phyloP scores from a whole-genome alignment of 441 rosid genomes.

The Geranium incanum region DNA sequence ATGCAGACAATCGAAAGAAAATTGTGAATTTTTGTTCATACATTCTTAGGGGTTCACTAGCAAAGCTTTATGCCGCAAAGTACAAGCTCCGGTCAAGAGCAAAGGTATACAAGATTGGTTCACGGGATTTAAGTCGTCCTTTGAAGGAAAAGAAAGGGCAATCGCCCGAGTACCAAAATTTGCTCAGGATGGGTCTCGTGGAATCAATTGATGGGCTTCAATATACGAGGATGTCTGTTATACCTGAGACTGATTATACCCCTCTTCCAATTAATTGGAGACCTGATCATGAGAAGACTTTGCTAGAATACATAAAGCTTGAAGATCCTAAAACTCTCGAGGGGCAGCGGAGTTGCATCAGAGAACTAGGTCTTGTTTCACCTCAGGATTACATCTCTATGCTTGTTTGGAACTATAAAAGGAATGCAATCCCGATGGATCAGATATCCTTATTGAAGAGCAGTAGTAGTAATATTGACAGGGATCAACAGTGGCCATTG shows the following conservation, averaged over 20 bases:
- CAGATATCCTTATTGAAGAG: slow-evolving; percentile 46
- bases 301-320: slow-evolving; percentile 66
- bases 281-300: slow-evolving; percentile 76
- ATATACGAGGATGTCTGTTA: slow-evolving; percentile 87
- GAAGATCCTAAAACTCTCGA: slow-evolving; percentile 69
- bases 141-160: slow-evolving; percentile 85
- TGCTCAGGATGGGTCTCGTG: slow-evolving; percentile 79
- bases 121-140: slow-evolving; percentile 68
- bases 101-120: slow-evolving; percentile 70
- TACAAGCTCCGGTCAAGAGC: slow-evolving; percentile 89
- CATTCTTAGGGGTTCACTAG: slow-evolving; percentile 70
- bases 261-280: slow-evolving; percentile 86
- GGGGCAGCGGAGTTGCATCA: slow-evolving; percentile 56
- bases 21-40: slow-evolving; percentile 80
- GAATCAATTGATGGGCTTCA: slow-evolving; percentile 91
- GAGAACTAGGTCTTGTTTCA: slow-evolving; percentile 76
- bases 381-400: slow-evolving; percentile 80
- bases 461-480: slow-evolving; percentile 21
- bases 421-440: slow-evolving; percentile 65
- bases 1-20: slow-evolving; percentile 87
- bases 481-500: slow-evolving; percentile 35
- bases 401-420: slow-evolving; percentile 96
- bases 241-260: slow-evolving; percentile 82
- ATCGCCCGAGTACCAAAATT: slow-evolving; percentile 77
- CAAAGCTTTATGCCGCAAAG: slow-evolving; percentile 92